Percentiles rank a stretch among this genome's conserved stretches.
Conservation (phyloP, 2,329 filamentous ascomycete genomes). For the Botryotinia narcissicola region DNA sequence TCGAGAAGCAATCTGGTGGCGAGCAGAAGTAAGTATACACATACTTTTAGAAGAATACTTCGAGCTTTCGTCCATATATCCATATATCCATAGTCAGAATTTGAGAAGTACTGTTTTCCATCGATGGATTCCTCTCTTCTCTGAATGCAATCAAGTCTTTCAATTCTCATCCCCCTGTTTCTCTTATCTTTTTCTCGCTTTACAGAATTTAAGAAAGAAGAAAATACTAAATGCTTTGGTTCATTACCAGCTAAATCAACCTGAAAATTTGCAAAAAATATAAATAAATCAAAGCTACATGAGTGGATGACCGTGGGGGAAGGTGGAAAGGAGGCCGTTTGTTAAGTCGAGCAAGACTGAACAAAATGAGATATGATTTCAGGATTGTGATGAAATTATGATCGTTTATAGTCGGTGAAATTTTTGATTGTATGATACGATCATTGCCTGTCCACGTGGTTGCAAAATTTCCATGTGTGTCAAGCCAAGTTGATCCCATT, state of each 20-base stretch:
- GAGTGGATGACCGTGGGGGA: neutral
- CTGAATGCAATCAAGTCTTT: neutral
- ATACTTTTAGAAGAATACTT: neutral
- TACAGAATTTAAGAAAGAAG: conserved; percentile 10
- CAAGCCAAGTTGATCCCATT: neutral
- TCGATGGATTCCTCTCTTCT: neutral
- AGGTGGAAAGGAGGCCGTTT: neutral
- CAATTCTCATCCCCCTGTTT: neutral
- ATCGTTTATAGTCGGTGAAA: neutral
- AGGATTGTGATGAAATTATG: conserved; percentile 6
- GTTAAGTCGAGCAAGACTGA: neutral
- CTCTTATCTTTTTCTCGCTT: neutral
- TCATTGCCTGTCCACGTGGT: neutral
- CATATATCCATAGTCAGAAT: conserved; percentile 5
- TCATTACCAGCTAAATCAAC: conserved; percentile 7
- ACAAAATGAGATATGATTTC: neutral
- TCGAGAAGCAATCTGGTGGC: conserved; percentile 63
- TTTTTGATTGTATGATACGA: neutral
- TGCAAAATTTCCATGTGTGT: neutral
- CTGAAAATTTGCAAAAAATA: neutral
- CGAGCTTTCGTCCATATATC: neutral
- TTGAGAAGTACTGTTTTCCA: neutral
- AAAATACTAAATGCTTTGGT: conserved; percentile 8
- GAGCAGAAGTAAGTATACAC: conserved; percentile 39
- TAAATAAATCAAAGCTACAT: too few species aligned